Base-by-base conservation (phyloP, 257 asterid genomes). In the Ajuga chamaepitys region DNA sequence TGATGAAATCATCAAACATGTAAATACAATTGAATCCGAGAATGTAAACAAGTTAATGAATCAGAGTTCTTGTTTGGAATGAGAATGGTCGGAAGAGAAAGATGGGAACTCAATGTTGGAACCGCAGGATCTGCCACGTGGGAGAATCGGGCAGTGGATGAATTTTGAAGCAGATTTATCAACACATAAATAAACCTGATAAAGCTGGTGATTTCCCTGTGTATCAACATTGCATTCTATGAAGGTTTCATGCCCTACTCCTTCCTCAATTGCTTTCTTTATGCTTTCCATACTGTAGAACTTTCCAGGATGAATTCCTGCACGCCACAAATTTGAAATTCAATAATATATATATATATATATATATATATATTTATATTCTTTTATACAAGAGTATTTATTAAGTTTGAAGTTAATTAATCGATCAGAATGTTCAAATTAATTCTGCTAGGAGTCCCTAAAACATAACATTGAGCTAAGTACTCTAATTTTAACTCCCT, bases 111-210 rank as follows among this genome's bases (percentile, higher is more conserved):
- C 91, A 12, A 89, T 60, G 22, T 9, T 44, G 16, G 86, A 62
- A 13, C 86, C 90, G 34, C 96, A 89, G 32, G 32, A 34, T 28
- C 80, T 11, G 17, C 88, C 95, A 51, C 55, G 82, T 3, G 95
- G 89, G 10, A 78, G 45, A 73, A 85, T 67, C 0, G 95, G 95
- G 6, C 97, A 89, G 0, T 80, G 53, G 9, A 83, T 85, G 79
- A 89, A 85, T 7, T 65, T 40, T 0, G 84, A 53, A 1, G 88
- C 89, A 30, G 85, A 74, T 38, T 82, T 67, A 52, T 89, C 88
- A 4, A 87, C 89, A 58, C 97, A 89, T 61, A 87, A n/a, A 40
- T 83, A 89, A 9, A 87, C 92, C 28, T 87, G 92, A 47, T 68
- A 83, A 0, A 87, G 14, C 48, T 89, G 95, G 46, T 67, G 86